Base-by-base conservation (phyloP, 192 early-diverging fungal species). In the Physocladia obscura region DNA sequence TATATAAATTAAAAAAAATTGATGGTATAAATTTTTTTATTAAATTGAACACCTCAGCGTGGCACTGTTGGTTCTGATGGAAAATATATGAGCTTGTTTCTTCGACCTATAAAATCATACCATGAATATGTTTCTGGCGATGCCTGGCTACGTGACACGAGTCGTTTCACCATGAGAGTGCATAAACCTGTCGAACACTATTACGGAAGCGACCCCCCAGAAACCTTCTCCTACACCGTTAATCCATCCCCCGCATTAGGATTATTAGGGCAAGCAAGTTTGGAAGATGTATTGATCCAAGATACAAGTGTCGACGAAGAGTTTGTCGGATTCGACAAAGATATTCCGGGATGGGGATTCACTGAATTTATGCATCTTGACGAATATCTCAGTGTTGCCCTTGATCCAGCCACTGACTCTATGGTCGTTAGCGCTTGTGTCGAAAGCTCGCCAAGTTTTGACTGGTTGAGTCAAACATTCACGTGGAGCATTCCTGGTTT, bases 291-390 rank as follows among this genome's bases (percentile, higher is more conserved):
- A n/a, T 49, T 79, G 4, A 54, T 71, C 27, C 52, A 65, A 36
- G 73, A 77, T 55, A 71, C 69, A 19, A 71, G 73, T 5, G 34
- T 52, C 5, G 38, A 56, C 22, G 29, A 54, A n/a, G 62, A 65
- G 35, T 80, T 80, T 70, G 69, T 52, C 8, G 79, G 69, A 1
- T 81, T 81, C 68, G 31, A 24, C 19, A 60, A 57, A 1, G 3
- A 37, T 3, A 49, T 62, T 39, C 52, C 76, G 21, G 82, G 82
- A 37, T 84, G 82, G 82, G 82, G 82, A 27, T 84, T 84, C 58
- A 73, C 74, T 2, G 69, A 72, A 22, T 55, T 81, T 22, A 44
- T 73, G 4, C 27, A 67, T 2, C 59, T 81, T 27, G 54, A 69
- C 22, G 24, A 50, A 5, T 29, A 31, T 17, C 26, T 74, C n/a